Evolutionary conservation across 768 basidiomycete genomes (phyloP).

Genomic region (Paxillus involutus): DNA sequence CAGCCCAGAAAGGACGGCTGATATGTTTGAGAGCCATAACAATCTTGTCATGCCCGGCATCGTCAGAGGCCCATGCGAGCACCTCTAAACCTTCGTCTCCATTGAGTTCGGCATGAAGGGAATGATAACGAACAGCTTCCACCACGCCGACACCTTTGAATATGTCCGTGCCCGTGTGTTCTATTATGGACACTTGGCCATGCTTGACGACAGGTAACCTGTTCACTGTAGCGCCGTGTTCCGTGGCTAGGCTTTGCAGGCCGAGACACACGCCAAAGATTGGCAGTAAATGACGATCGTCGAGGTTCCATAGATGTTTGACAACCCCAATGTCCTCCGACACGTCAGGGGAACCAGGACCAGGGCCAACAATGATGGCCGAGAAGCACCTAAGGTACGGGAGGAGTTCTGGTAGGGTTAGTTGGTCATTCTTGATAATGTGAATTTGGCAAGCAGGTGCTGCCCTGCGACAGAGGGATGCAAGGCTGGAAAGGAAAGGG

Average conservation of each 20-base stretch:
- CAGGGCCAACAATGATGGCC: constrained; percentile 74
- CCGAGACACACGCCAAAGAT: constrained; percentile 86
- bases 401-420: constrained; percentile 48
- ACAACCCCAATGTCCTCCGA: constrained; percentile 67
- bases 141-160: constrained; percentile 57
- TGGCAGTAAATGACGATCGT: constrained; percentile 53
- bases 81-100: constrained; percentile 53
- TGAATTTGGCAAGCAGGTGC: constrained; percentile 62
- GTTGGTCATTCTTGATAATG: constrained; percentile 72
- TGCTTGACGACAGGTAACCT: constrained; percentile 73
- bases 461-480: constrained; percentile 62
- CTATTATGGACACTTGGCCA: constrained; percentile 67
- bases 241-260: constrained; percentile 70
- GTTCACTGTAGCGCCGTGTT: constrained; percentile 60
- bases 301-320: constrained; percentile 66
- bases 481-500: constrained; percentile 49
- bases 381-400: constrained; percentile 61
- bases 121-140: constrained; percentile 77
- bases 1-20: constrained; percentile 76
- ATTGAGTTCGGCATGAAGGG: constrained; percentile 60
- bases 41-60: constrained; percentile 61
- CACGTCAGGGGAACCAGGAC: constrained; percentile 74
- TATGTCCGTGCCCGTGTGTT: constrained; percentile 57
- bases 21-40: constrained; percentile 75
- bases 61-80: constrained; percentile 74